phyloP scores from a whole-genome alignment of 108 stramenopile species.

The Discostella pseudostelligera region DNA sequence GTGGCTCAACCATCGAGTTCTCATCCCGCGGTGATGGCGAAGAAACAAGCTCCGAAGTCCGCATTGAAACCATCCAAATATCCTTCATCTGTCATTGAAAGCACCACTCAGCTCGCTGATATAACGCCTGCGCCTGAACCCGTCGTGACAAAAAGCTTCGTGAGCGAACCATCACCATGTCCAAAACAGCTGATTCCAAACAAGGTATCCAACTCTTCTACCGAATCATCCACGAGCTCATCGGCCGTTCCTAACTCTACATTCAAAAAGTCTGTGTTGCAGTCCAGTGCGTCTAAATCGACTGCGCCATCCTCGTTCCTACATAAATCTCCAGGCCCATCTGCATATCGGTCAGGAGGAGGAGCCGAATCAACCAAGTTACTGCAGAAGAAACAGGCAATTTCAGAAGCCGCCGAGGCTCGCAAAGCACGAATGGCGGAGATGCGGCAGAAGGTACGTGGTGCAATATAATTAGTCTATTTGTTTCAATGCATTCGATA shows the following conservation, averaged over 20 bases:
- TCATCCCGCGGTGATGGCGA: conserved; percentile 5
- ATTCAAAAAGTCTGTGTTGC: background rate
- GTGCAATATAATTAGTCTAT: conserved; percentile 29
- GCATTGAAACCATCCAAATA: conserved; percentile 44
- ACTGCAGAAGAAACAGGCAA: conserved; percentile 38
- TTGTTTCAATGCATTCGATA: conserved; percentile 13
- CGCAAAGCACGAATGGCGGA: conserved; percentile 54
- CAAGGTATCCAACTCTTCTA: conserved; percentile 11
- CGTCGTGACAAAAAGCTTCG: conserved; percentile 1
- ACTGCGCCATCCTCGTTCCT: background rate
- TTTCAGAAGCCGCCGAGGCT: conserved; percentile 49
- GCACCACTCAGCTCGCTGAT: conserved; percentile 9
- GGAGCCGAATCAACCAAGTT: conserved; percentile 19
- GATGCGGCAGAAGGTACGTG: conserved; percentile 44
- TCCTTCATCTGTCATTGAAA: conserved; percentile 3
- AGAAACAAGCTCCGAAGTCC: conserved; percentile 27
- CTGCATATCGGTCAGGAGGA: conserved; percentile 10
- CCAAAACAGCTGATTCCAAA: conserved; percentile 7
- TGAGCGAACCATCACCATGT: background rate
- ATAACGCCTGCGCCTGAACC: conserved; percentile 3
- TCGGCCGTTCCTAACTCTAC: background rate
- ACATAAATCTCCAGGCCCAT: conserved; percentile 10
- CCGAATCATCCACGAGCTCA: background rate
- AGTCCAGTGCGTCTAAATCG: background rate
- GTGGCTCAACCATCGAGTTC: conserved; percentile 2